Evolutionary conservation across 305 asterid species (phyloP).

Genomic region (Fraxinus albicans): DNA sequence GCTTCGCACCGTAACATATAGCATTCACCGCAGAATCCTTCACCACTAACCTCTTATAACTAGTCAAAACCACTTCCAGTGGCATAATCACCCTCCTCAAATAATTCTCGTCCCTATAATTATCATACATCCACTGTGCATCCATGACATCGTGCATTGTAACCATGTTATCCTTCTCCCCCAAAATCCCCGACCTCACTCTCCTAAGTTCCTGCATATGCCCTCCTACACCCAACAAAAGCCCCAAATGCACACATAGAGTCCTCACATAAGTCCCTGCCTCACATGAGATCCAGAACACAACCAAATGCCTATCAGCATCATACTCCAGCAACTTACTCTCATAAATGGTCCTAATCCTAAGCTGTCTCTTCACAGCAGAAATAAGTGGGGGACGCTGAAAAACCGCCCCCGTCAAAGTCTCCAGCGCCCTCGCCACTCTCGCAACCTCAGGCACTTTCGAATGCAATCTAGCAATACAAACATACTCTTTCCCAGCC

Average conservation of each 20-base stretch:
- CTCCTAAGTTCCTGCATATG: conserved; percentile 98
- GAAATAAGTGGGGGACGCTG: conserved; percentile 94
- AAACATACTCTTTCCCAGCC: conserved; percentile 90
- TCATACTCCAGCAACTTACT: conserved; percentile 93
- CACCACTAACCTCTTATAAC: conserved; percentile 89
- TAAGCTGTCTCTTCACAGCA: conserved; percentile 89
- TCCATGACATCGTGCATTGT: conserved; percentile 97
- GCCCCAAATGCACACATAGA: conserved; percentile 89
- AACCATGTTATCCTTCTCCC: conserved; percentile 97
- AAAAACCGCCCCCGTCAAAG: conserved; percentile 85
- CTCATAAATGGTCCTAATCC: conserved; percentile 86
- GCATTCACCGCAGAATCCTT: conserved; percentile 97
- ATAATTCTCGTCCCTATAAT: conserved; percentile 75
- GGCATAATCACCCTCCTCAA: conserved; percentile 95
- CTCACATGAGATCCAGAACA: conserved; percentile 96
- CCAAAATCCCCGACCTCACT: conserved; percentile 83
- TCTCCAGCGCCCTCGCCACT: conserved; percentile 85
- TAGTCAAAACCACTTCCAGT: conserved; percentile 77
- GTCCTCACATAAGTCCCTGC: conserved; percentile 98
- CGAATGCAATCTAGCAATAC: conserved; percentile 81
- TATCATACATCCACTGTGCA: conserved; percentile 85
- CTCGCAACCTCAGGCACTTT: conserved; percentile 67
- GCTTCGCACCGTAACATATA: conserved; percentile 83
- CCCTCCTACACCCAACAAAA: conserved; percentile 83
- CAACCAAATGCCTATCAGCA: conserved; percentile 73